Base-by-base conservation (phyloP, 2,329 filamentous ascomycete genomes). In the Penicillium hesseltinei region DNA sequence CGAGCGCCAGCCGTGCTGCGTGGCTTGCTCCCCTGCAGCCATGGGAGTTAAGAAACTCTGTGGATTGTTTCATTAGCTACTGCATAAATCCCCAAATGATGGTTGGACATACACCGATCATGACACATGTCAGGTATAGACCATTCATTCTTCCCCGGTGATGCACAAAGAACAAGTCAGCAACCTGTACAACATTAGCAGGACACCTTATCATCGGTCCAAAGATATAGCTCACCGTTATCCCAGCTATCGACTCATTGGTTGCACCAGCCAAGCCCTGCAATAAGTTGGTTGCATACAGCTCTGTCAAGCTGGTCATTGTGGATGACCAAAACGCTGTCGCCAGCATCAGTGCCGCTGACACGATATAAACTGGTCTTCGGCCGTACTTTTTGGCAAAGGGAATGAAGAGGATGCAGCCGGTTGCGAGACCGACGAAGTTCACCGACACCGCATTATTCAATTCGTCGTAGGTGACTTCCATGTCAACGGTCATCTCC, bases 111-210 rank as follows among this genome's bases (percentile, higher is more conserved):
- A 74, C 72, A 21, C 74, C 70, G 57, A 72, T 65, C 62, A 69
- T 74, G 23, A 72, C 66, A 39, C 75, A 71, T 57, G 71, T 76
- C 62, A 82, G 71, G 57, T 82, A 84, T 7, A 80, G 71, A 1
- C 71, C 73, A 61, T 83, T 84, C 77, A 81, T 80, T 3, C 73
- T 71, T 0, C 77, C 80, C n/a, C 77, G 74, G 48, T 82, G 74
- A 56, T 82, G 79, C 5, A 81, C 73, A 56, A 81, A 82, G 66
- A 80, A 82, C 17, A 82, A 57, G 61, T 82, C 80, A 13, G 74
- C 72, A 55, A 81, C 71, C 71, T 74, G 43, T 29, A 33, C 5
- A 35, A 48, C 15, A 36, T 52, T 17, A 51, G 48, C n/a, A 29
- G 35, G 21, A 0, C 3, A 15, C 23, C n/a, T 27, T 36, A 11